Percentiles rank a stretch among this genome's conserved stretches.
phyloP scores from a whole-genome alignment of 768 basidiomycete genomes.

The Mrakia blollopis region DNA sequence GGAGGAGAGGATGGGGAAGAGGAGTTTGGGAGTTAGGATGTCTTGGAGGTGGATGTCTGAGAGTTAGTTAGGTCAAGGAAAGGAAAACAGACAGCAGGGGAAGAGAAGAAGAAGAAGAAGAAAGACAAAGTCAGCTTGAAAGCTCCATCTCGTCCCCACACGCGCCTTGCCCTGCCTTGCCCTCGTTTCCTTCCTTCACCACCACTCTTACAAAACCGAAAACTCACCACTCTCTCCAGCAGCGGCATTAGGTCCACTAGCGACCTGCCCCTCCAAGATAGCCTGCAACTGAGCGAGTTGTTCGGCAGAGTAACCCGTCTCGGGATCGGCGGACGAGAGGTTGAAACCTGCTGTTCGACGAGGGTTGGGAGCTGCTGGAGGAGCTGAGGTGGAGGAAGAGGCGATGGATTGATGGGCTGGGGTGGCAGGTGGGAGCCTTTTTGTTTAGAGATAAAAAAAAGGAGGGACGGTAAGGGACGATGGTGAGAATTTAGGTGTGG shows the following conservation, averaged over 20 bases:
- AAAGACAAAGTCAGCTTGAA: neutral
- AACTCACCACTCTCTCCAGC: conserved; percentile 27
- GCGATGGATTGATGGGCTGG: conserved; percentile 24
- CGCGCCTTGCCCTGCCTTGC: neutral
- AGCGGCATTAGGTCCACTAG: neutral
- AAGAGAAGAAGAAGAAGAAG: neutral
- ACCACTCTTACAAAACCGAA: neutral
- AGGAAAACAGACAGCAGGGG: neutral
- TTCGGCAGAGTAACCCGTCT: conserved; percentile 18
- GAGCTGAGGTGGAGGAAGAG: neutral
- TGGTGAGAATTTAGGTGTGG: neutral
- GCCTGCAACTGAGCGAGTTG: conserved; percentile 29
- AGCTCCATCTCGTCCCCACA: neutral
- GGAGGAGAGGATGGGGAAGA: conserved; percentile 25
- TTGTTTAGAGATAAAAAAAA: neutral
- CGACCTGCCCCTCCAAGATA: conserved; percentile 26
- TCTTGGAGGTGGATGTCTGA: conserved; percentile 27
- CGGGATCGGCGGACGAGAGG: neutral
- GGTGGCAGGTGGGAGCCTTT: conserved; percentile 24
- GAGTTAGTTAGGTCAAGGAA: no score
- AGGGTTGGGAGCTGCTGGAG: conserved; percentile 32
- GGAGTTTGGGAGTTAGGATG: conserved; percentile 29
- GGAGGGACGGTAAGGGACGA: neutral
- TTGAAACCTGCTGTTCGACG: conserved; percentile 23
- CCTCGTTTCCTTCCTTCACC: no score